phyloP scores from a whole-genome alignment of 371 early-diverging fungal species.

The Catenaria anguillulae region DNA sequence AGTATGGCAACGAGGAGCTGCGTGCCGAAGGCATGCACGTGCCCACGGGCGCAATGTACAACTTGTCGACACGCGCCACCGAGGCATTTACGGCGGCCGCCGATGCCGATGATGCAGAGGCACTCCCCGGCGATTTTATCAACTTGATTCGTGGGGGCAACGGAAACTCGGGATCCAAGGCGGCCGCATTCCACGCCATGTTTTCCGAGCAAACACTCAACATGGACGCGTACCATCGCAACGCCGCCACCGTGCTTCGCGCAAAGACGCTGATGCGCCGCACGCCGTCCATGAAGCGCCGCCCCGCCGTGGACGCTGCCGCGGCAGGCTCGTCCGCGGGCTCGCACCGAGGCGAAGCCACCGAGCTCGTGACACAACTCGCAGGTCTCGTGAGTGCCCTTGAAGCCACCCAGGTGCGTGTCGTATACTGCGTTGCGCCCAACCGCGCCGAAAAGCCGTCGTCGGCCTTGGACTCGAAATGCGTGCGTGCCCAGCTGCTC shows the following conservation, averaged over 20 bases:
- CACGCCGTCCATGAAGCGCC: slow-evolving; percentile 1
- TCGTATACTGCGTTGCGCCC: not conserved
- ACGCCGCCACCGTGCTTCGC: not conserved
- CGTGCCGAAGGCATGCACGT: not conserved
- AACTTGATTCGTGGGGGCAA: slow-evolving; percentile 51
- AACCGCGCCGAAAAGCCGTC: not conserved
- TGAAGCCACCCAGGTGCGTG: not conserved
- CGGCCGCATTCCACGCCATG: not conserved
- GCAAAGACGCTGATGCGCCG: not conserved
- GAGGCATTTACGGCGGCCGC: not conserved
- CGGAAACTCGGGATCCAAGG: slow-evolving; percentile 6
- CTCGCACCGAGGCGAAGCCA: not conserved
- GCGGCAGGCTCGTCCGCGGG: not conserved
- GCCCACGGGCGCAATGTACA: no score
- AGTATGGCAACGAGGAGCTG: slow-evolving; percentile 1
- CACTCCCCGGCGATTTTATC: slow-evolving; percentile 66
- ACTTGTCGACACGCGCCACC: not conserved
- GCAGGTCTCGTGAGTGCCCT: not conserved
- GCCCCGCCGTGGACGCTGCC: not conserved
- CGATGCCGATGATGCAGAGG: slow-evolving; percentile 41
- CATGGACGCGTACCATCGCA: not conserved
- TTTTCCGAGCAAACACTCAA: not conserved
- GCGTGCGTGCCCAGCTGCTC: not conserved
- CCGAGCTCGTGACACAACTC: not conserved
- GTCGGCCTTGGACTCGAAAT: not conserved